These are phyloP conservation scores for Malassezia obtusa DNA, from an alignment of 1,284 basidiomycete species.

Conservation along the genomic window DNA sequence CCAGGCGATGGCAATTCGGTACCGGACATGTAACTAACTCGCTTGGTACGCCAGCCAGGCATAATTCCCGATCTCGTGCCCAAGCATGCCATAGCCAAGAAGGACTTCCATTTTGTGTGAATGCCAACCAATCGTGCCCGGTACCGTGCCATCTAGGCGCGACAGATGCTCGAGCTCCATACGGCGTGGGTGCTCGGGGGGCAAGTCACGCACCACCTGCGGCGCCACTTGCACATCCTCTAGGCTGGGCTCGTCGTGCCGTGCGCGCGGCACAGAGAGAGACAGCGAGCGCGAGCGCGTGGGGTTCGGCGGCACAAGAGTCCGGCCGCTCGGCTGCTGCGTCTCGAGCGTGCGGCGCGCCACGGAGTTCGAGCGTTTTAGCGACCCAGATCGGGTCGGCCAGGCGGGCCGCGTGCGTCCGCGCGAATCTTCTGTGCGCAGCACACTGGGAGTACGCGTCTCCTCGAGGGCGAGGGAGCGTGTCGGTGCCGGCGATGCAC, in stretches of 20 bases:
- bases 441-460: too few species aligned
- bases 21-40: background rate
- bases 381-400: background rate
- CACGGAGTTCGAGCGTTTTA: background rate
- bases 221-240: constrained; percentile 8
- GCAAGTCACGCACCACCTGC: constrained; percentile 56
- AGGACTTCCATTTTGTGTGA: constrained; percentile 93
- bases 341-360: background rate
- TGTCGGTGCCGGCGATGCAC: background rate
- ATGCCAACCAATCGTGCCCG: constrained; percentile 86
- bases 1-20: constrained; percentile 26
- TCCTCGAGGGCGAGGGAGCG: background rate
- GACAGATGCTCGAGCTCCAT: constrained; percentile 63
- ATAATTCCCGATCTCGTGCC: constrained; percentile 80
- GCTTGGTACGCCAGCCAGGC: constrained; percentile 48
- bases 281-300: constrained; percentile 31
- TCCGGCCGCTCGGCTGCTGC: background rate
- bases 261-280: constrained; percentile 13
- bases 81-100: constrained; percentile 77
- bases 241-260: constrained; percentile 18
- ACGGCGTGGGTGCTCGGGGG: constrained; percentile 59
- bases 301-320: background rate
- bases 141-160: constrained; percentile 74
- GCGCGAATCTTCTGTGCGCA: background rate
- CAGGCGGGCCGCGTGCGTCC: background rate